Evolutionary conservation across 2,329 filamentous ascomycete genomes (phyloP), one percentile per base, ranked within the genome.

Genomic region (Fusarium coffeatum): DNA sequence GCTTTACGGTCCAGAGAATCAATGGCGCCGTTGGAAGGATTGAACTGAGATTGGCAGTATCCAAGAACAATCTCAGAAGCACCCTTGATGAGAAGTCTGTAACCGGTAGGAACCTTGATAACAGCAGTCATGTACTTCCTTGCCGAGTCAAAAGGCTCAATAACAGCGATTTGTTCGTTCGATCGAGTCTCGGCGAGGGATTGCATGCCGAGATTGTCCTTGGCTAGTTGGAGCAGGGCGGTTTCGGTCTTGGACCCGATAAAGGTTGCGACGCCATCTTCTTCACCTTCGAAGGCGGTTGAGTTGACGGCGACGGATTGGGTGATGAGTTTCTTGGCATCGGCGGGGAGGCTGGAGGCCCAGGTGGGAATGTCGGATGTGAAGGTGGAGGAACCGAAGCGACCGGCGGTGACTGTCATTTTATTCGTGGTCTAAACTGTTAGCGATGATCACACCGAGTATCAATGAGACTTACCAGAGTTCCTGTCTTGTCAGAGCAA

Each of bases 241-340:
- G 91, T 91, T 76, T 93, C 92, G 0, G 92, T 93, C 83, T 93
- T 93, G 74, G 90, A 93, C 46, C 92, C 92, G 68, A 93, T 89
- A 62, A 92, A 93, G 1, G 87, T 87, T 63, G 84, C 83, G 47
- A 84, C 80, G 9, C 91, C 89, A 27, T 92, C 87, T 20, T 89
- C 86, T 15, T 92, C 89, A 41, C 90, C 90, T 76, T 93, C 91
- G 62, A 93, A 93, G 0, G 92, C 91, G 0, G 92, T 94, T 0
- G 91, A 93, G 77, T 91, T 91, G 64, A 90, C 79, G 15, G 86
- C 82, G 62, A 90, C 78, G 6, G 84, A 78, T 48, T 85, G 81
- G 18, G 76, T 67, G 22, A 77, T 76, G 22, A 75, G 74, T 27
- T 79, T 79, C 34, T 54, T 66, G 42, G 49, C 68, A 42, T 25